Percentiles rank a stretch among this genome's conserved stretches.
Conservation (phyloP, 768 basidiomycete species). For the Mycena belliarum region DNA sequence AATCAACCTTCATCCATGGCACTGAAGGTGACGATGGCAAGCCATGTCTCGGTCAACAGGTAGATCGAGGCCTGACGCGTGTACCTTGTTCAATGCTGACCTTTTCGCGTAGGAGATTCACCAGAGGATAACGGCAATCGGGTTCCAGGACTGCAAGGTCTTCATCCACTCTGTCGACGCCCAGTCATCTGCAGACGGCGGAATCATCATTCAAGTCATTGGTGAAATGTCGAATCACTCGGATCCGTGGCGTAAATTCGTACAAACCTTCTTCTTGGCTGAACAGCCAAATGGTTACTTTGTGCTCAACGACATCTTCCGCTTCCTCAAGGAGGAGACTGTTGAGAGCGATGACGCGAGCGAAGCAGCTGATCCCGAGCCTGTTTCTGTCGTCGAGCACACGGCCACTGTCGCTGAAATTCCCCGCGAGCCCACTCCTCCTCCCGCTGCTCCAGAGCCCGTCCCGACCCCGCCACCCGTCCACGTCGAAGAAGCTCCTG, state of each 20-base stretch:
- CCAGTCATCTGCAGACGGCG: conserved; percentile 90
- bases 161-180: conserved; percentile 99
- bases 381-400: conserved; percentile 32
- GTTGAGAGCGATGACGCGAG: conserved; percentile 75
- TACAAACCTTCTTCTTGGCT: conserved; percentile 99
- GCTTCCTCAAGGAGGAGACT: conserved; percentile 95
- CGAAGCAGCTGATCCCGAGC: conserved; percentile 40
- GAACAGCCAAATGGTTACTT: conserved; percentile 99
- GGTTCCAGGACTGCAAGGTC: conserved; percentile 96
- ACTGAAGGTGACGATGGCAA: conserved; percentile 94
- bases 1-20: conserved; percentile 95
- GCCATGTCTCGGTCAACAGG: conserved; percentile 92
- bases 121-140: conserved; percentile 91
- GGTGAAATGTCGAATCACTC: conserved; percentile 97
- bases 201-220: conserved; percentile 98
- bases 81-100: conserved; percentile 5
- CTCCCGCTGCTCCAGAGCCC: conserved; percentile 34
- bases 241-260: conserved; percentile 96
- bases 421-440: conserved; percentile 39
- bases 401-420: conserved; percentile 33
- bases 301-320: conserved; percentile 99
- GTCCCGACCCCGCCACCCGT: conserved; percentile 30
- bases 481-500: conserved; percentile 41
- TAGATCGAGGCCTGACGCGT: conserved; percentile 37
- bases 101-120: conserved; percentile 82